These are phyloP conservation scores for Begonia masoniana DNA, from an alignment of 306 rosid species.

Conservation along the genomic window DNA sequence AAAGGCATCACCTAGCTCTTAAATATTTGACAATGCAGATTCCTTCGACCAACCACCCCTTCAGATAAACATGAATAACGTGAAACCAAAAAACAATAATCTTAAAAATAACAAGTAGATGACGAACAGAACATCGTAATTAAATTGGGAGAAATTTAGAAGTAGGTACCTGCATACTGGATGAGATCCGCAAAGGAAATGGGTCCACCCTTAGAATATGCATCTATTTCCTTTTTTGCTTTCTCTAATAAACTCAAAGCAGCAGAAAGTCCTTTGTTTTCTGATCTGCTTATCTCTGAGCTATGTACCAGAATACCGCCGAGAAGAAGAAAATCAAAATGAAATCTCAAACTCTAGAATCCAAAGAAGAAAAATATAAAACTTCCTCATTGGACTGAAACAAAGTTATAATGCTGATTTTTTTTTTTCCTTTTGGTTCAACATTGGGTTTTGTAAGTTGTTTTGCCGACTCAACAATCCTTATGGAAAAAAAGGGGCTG, in stretches of 20 bases:
- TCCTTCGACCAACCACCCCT: too few species aligned
- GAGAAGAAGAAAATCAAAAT: background rate
- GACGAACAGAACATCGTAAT: background rate
- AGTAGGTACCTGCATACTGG: constrained; percentile 54
- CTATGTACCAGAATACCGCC: constrained; percentile 39
- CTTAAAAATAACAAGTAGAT: background rate
- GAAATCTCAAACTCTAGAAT: too few species aligned
- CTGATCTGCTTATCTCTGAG: constrained; percentile 93
- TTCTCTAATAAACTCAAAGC: constrained; percentile 68
- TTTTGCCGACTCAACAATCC: too few species aligned
- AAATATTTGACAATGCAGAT: too few species aligned
- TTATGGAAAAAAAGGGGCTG: too few species aligned
- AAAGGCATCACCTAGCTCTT: background rate
- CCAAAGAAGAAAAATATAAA: background rate
- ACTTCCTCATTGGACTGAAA: background rate
- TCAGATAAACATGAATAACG: background rate
- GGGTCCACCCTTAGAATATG: constrained; percentile 81
- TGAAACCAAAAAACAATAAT: background rate
- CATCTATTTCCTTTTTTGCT: constrained; percentile 87
- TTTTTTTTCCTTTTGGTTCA: too few species aligned
- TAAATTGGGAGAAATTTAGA: constrained; percentile 5
- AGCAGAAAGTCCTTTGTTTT: constrained; percentile 57
- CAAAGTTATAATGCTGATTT: background rate
- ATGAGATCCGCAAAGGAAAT: constrained; percentile 82
- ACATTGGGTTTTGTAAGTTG: too few species aligned